Evolutionary conservation across 2,329 filamentous ascomycete species (phyloP), one percentile per base, ranked within the genome.

Genomic region (Epichloe typhina): DNA sequence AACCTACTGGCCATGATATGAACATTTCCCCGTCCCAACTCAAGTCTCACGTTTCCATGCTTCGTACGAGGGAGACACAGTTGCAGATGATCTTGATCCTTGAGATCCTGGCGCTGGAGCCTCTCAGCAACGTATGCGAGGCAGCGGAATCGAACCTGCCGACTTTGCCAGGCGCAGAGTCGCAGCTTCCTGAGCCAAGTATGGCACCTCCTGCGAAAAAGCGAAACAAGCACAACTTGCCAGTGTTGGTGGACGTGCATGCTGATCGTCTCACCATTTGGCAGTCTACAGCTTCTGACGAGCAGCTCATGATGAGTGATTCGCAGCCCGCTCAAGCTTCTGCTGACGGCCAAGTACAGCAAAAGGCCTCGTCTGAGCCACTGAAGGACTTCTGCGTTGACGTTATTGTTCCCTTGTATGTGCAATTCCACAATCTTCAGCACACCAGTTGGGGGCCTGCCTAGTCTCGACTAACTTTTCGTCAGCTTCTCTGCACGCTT

Each of bases 211-310:
- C 59, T 8, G 51, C 57, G 51, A 83, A 78, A 64, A 86, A 83
- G 58, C 67, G 73, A 37, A 79, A 68, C 62, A 79, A 78, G 51
- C 77, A 84, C 56, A 81, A 88, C 57, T 68, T 87, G 6, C 74
- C 75, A 1, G 68, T 81, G 7, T 72, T 87, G 19, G 70, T 89
- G 4, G 86, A 91, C 60, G 72, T 88, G 0, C 77, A 89, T 48
- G 78, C 87, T 7, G 87, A 93, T 64, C 81, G 84, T 45, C 70
- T 93, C 23, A 88, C 84, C 59, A 93, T 93, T 53, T 91, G 86
- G 86, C 84, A 90, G 61, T 88, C 86, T 3, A 82, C 86, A 7
- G 80, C 82, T 37, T 69, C 80, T 21, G 78, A 84, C 55, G 76
- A 80, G 50, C 65, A 76, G 52, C 68, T 72, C 38, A 60, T 76